Evolutionary conservation across 805 yeast species (phyloP), one percentile per base, ranked within the genome.

Genomic region (Lachancea fermentati): DNA sequence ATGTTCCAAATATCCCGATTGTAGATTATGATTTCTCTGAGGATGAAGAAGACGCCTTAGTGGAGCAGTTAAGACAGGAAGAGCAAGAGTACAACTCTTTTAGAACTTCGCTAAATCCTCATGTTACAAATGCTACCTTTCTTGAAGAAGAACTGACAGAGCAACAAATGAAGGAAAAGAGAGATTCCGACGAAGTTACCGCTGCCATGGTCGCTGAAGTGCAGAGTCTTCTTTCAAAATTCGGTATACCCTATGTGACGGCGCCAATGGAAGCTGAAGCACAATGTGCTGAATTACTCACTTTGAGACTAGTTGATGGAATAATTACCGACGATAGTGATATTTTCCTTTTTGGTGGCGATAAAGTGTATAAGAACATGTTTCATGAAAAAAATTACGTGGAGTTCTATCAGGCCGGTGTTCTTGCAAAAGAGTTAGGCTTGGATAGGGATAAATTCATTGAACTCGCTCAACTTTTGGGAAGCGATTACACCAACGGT

Each of bases 211-310:
- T 91, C 17, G 69, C 71, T 29, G 97, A 93, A 56, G 93, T 95
- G 14, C 96, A 93, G 62, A 96, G 88, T 47, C 67, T 93, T 31
- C 67, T 93, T 6, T 75, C 83, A 19, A 64, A 91, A 39, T 93
- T 93, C 68, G 98, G 98, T 1, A 84, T 93, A 4, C 99, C 99
- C 0, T 93, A 78, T 50, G 74, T 93, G 7, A 85, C 95, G 0
- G 97, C 98, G 0, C 99, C 98, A 1, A 87, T 87, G 89, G 99
- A 93, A 63, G 98, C 98, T 1, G 99, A 93, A 65, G 97, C 98
- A 0, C 98, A 93, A 55, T 93, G 99, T 65, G 96, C 96, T 0
- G 85, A 82, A 48, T 63, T 93, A 5, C 61, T 78, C 30, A 55
- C 62, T n/a, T 60, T 88, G 16, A 76, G 74, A 0, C 66, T 93